Evolutionary conservation across 1,139 yeast genomes (phyloP), one percentile per base, ranked within the genome.

Genomic region (Suhomyces anneliseae): DNA sequence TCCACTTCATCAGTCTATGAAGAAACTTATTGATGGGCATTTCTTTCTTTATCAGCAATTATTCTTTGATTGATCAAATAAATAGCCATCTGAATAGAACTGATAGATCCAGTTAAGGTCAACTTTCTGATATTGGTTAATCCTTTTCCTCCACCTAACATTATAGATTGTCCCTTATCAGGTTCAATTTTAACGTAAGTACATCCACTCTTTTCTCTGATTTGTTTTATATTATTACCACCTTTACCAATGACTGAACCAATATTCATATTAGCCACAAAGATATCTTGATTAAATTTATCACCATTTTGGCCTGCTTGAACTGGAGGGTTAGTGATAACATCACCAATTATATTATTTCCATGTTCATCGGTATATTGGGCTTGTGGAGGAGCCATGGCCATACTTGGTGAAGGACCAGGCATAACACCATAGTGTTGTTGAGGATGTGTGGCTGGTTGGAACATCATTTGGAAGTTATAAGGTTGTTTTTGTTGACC

Each of bases 211-310:
- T 82, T 75, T 53, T 84, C 86, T 55, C 95, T 79, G 40, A 90
- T 85, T 52, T 87, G 90, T 59, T 85, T 87, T 49, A 90, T 86
- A 58, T 85, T 87, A 59, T 84, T 82, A 27, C 97, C 97, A 36
- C 90, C 90, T 66, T 85, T 87, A 7, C 97, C 97, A 54, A 90
- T 90, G 19, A 90, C 86, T 35, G 89, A 82, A 0, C 97, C 97
- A 42, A 89, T 92, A 64, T 77, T 85, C 40, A 80, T 79, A 59
- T 87, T 86, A 35, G 95, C 92, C 39, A 90, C 90, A 55, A 70
- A 84, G 3, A 89, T 72, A 52, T 87, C 92, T 64, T 87, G 90
- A 49, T 79, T 78, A 53, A 74, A 72, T 56, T 78, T 79, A 50
- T 82, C 85, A 12, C 69, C 65, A 27, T 52, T 55, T 27, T 63